phyloP scores from a whole-genome alignment of 805 yeast genomes.

The Saccharomycopsis selenospora region DNA sequence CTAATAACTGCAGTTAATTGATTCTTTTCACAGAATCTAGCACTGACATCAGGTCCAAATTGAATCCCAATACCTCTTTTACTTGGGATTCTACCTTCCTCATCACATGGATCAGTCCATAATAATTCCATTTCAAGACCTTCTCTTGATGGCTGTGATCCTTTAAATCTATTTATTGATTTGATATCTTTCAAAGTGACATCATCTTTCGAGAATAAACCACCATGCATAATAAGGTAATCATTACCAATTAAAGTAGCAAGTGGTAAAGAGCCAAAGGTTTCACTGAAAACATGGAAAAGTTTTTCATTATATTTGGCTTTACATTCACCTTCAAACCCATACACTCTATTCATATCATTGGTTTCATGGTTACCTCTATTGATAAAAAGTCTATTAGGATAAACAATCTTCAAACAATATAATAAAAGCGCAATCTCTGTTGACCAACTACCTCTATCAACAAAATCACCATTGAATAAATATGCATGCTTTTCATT shows the following conservation, averaged over 20 bases:
- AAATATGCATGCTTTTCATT: constrained; percentile 60
- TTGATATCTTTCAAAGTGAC: constrained; percentile 70
- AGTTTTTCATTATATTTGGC: constrained; percentile 76
- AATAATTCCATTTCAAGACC: constrained; percentile 94
- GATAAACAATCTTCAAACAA: constrained; percentile 69
- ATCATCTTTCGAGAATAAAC: constrained; percentile 73
- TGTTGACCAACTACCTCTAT: constrained; percentile 97
- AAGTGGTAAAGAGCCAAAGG: constrained; percentile 80
- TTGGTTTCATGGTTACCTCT: constrained; percentile 97
- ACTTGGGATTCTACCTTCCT: constrained; percentile 73
- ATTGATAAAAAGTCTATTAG: constrained; percentile 63
- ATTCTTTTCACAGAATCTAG: constrained; percentile 64
- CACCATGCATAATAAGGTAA: constrained; percentile 93
- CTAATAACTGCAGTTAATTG: constrained; percentile 73
- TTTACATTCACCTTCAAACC: constrained; percentile 94
- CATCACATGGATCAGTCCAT: constrained; percentile 93
- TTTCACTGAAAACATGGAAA: constrained; percentile 76
- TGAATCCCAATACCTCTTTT: constrained; percentile 95
- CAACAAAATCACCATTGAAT: constrained; percentile 97
- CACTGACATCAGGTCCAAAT: constrained; percentile 94
- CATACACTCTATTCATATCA: constrained; percentile 94
- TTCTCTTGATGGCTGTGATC: constrained; percentile 76
- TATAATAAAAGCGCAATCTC: constrained; percentile 84
- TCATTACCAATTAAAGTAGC: constrained; percentile 73
- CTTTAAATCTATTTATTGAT: constrained; percentile 56